Evolutionary conservation across 1,284 basidiomycete species (phyloP), one percentile per base, ranked within the genome.

Genomic region (Ceratorhiza oryzae-sativae): DNA sequence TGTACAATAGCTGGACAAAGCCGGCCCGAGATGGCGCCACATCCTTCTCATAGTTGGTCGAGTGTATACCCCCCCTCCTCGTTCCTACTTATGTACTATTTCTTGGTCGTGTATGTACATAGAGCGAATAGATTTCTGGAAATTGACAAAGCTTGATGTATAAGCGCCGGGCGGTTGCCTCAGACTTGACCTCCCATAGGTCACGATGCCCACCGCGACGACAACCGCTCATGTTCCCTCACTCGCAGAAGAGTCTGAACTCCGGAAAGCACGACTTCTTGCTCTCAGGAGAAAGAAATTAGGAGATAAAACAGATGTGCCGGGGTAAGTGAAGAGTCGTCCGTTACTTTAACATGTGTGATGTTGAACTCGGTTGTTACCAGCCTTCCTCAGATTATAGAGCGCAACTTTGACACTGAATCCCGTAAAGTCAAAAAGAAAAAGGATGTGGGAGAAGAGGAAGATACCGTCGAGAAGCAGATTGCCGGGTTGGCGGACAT

Each of bases 381-480:
- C 30, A 71, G 67, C 34, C 67, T 71, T 18, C 67, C 67, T 18
- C 67, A 71, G 18, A 84, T 96, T 72, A 89, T 89, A 77, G 88
- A 85, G 76, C 87, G 94, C 53, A 95, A 94, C 77, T 97, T 92
- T 80, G 94, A 97, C 80, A 92, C 93, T 4, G 88, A 89, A 74
- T 90, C 91, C 3, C 87, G 93, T 59, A 88, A 92, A 73, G 79
- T 92, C 73, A 87, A 88, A 77, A 93, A 92, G 79, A 87, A 84
- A 75, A 81, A 82, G 62, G 85, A 86, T 59, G 85, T 86, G 74
- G 84, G 82, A 10, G 86, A 86, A 56, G 85, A 88, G 77, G 86
- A 91, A 76, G 92, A 95, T 76, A 98, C 96, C 0, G 88, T 98
- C 4, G 96, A 98, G 82, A 90, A 89, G 77, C 85, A 90, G 72